These are phyloP conservation scores for Aquilaria sinensis DNA, from an alignment of 345 rosid species.

Conservation along the genomic window DNA sequence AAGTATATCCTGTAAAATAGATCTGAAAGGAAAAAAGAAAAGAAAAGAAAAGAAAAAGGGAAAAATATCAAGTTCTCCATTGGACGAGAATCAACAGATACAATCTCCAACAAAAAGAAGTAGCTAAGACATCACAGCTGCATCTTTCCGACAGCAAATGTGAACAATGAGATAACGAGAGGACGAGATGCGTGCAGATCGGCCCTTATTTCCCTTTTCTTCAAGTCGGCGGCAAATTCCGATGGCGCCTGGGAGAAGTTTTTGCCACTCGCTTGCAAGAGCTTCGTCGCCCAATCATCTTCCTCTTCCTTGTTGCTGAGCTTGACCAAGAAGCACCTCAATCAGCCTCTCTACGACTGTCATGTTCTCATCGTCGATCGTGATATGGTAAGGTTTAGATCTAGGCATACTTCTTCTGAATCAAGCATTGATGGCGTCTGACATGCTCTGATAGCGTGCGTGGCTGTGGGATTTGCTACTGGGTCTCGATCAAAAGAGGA, in stretches of 20 bases:
- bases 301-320: background rate
- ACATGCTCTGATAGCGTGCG: no score
- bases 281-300: constrained; percentile 16
- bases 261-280: constrained; percentile 31
- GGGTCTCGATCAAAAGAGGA: no score
- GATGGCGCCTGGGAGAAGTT: constrained; percentile 47
- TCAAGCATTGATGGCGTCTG: no score
- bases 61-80: background rate
- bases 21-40: background rate
- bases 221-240: constrained; percentile 31
- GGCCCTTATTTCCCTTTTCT: constrained; percentile 30
- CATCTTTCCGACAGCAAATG: constrained; percentile 47
- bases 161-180: constrained; percentile 67
- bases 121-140: constrained; percentile 34
- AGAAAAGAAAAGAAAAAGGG: no score
- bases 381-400: constrained; percentile 26
- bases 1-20: constrained; percentile 46
- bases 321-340: constrained; percentile 36
- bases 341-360: constrained; percentile 30
- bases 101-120: background rate
- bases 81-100: background rate
- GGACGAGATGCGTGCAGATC: constrained; percentile 22
- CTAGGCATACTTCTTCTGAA: no score
- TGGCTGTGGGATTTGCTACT: no score
- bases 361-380: constrained; percentile 33